Conservation (phyloP, 257 asterid genomes). For the Linderniella brevidens region DNA sequence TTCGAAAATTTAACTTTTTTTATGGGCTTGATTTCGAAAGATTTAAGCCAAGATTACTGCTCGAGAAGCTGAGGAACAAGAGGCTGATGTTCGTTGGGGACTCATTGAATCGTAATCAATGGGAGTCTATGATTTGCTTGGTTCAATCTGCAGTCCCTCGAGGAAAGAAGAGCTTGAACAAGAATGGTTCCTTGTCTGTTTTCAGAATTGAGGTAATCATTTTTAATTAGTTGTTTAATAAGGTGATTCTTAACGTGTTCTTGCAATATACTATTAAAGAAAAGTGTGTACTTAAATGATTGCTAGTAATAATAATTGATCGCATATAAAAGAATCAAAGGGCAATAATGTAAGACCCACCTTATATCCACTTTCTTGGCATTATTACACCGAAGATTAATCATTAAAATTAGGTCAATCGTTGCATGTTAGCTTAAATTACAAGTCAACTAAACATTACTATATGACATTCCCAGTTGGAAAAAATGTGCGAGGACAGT, state of each 20-base stretch:
- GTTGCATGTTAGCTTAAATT: too few species aligned
- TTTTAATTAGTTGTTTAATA: neutral
- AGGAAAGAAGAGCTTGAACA: conserved; percentile 5
- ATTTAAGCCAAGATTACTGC: conserved; percentile 7
- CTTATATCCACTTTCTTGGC: too few species aligned
- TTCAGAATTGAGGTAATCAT: conserved; percentile 11
- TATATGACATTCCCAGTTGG: too few species aligned
- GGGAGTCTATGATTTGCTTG: conserved; percentile 15
- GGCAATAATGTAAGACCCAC: too few species aligned
- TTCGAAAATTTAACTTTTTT: too few species aligned
- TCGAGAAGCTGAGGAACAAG: conserved; percentile 13
- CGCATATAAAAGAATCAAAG: too few species aligned
- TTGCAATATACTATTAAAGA: neutral
- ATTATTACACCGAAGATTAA: too few species aligned
- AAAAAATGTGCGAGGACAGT: too few species aligned
- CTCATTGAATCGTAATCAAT: conserved; percentile 13
- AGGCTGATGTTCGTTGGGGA: conserved; percentile 16
- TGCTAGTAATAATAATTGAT: too few species aligned
- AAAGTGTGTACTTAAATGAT: too few species aligned
- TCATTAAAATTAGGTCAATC: too few species aligned
- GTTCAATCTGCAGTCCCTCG: conserved; percentile 9
- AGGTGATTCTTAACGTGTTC: neutral
- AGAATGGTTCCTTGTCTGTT: conserved; percentile 15
- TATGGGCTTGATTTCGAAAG: neutral
- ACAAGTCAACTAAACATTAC: too few species aligned